A percentile compares a stretch with the other conserved stretches of the same genome.
These are phyloP conservation scores for Termitomyces sp. DNA, from an alignment of 768 basidiomycete genomes.

Conservation along the genomic window DNA sequence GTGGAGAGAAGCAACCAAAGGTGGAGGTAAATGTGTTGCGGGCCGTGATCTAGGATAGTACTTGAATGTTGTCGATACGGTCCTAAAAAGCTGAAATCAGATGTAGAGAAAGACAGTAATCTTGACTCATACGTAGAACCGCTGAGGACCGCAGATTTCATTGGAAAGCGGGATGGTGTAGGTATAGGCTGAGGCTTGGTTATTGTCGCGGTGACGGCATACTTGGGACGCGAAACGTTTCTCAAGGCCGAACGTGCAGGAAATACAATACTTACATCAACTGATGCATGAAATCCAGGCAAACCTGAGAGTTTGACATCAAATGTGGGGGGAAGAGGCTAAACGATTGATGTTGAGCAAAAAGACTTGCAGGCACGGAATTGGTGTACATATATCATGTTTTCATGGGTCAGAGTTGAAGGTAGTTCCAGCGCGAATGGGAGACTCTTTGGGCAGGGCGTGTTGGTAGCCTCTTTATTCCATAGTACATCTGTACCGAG, in stretches of 20 bases:
- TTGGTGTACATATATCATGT: conserved; percentile 47
- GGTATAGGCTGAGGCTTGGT: conserved; percentile 35
- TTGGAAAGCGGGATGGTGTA: conserved; percentile 28
- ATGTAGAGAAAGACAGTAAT: neutral
- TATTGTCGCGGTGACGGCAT: conserved; percentile 49
- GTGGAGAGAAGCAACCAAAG: conserved; percentile 26
- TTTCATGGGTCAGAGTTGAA: conserved; percentile 48
- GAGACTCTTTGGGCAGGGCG: conserved; percentile 46
- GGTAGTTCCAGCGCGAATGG: conserved; percentile 56
- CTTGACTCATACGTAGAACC: conserved; percentile 43
- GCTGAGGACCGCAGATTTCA: conserved; percentile 48
- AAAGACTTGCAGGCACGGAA: neutral
- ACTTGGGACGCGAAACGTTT: conserved; percentile 26
- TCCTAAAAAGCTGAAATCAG: conserved; percentile 25
- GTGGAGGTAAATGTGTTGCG: conserved; percentile 40
- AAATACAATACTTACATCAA: conserved; percentile 34
- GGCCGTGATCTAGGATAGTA: conserved; percentile 68
- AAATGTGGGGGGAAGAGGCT: conserved; percentile 71
- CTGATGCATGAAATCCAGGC: conserved; percentile 64
- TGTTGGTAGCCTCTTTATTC: conserved; percentile 38
- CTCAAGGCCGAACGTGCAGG: neutral
- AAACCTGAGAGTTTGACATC: conserved; percentile 63
- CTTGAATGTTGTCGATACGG: conserved; percentile 47
- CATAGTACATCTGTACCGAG: conserved; percentile 51
- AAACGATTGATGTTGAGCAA: neutral